Evolutionary conservation across 2,329 filamentous ascomycete genomes (phyloP).

Genomic region (Rachicladosporium sp.): DNA sequence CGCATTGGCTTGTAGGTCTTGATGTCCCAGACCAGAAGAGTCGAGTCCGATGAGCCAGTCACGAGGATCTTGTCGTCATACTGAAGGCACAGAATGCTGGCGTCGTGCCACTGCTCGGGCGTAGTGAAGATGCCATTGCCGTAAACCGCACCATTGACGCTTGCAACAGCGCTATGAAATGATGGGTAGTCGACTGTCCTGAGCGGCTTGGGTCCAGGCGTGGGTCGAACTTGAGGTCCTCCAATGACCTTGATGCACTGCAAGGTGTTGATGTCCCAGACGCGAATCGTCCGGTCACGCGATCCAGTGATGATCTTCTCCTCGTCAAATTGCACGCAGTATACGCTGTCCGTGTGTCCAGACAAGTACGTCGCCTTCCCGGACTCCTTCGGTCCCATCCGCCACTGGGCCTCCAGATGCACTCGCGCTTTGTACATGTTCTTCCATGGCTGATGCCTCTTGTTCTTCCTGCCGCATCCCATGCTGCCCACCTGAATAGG

Average conservation of each 20-base stretch:
- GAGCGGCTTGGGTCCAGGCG: conserved; percentile 29
- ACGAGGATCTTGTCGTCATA: conserved; percentile 90
- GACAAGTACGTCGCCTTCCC: conserved; percentile 79
- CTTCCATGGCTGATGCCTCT: conserved; percentile 67
- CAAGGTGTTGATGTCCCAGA: conserved; percentile 90
- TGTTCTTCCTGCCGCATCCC: conserved; percentile 36
- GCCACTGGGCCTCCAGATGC: conserved; percentile 67
- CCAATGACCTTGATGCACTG: conserved; percentile 79
- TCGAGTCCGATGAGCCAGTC: conserved; percentile 85
- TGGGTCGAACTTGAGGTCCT: conserved; percentile 50
- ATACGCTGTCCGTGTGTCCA: conserved; percentile 90
- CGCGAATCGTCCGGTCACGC: conserved; percentile 83
- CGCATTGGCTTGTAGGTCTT: conserved; percentile 68
- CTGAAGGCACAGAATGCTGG: conserved; percentile 87
- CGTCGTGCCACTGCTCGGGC: conserved; percentile 58
- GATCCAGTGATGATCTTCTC: conserved; percentile 95
- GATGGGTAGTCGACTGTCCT: conserved; percentile 30
- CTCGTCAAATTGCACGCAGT: conserved; percentile 97
- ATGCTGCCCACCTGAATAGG: conserved; percentile 37
- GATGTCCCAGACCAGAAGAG: conserved; percentile 84
- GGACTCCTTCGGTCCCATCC: conserved; percentile 47
- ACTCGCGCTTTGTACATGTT: conserved; percentile 68
- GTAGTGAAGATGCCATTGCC: conserved; percentile 36
- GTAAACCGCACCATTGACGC: conserved; percentile 34
- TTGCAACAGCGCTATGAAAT: conserved; percentile 28